Evolutionary conservation across 768 basidiomycete species (phyloP).

Genomic region (Phlegmacium glaucopus): DNA sequence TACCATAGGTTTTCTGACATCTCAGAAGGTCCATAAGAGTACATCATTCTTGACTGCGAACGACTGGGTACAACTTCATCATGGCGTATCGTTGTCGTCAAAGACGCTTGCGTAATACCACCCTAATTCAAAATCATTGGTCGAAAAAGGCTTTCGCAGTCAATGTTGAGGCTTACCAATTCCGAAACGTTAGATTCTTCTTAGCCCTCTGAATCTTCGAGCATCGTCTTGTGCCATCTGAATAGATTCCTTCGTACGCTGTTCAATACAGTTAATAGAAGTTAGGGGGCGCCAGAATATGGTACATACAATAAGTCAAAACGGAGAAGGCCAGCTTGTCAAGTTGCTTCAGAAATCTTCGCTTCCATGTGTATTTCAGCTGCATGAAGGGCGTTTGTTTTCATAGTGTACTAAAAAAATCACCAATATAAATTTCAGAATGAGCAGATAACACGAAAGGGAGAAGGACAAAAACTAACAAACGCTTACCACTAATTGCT

Average conservation of each 20-base stretch:
- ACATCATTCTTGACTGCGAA: constrained; percentile 49
- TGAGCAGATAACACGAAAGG: no score
- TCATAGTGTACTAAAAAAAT: no score
- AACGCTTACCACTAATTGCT: no score
- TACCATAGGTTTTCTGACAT: constrained; percentile 51
- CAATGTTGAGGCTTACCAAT: constrained; percentile 14
- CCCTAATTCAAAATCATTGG: constrained; percentile 39
- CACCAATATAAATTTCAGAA: no score
- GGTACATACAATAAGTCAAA: constrained; percentile 61
- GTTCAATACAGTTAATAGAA: constrained; percentile 13
- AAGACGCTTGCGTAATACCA: constrained; percentile 66
- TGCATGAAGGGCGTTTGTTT: no score
- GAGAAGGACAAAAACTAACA: no score
- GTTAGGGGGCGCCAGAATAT: constrained; percentile 4
- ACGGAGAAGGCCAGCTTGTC: constrained; percentile 62
- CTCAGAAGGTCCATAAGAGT: constrained; percentile 40
- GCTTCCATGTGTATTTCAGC: constrained; percentile 83
- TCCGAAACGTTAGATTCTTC: constrained; percentile 5
- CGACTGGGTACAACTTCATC: constrained; percentile 64
- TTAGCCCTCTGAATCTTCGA: background rate
- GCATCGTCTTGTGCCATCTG: constrained; percentile 11
- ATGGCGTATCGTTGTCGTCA: constrained; percentile 69
- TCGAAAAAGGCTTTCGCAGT: background rate
- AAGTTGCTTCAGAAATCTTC: constrained; percentile 61
- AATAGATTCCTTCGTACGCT: constrained; percentile 6